Percentiles rank a stretch among this genome's conserved stretches.
Conservation (phyloP, 768 basidiomycete genomes). For the Rhizopogon rudus region DNA sequence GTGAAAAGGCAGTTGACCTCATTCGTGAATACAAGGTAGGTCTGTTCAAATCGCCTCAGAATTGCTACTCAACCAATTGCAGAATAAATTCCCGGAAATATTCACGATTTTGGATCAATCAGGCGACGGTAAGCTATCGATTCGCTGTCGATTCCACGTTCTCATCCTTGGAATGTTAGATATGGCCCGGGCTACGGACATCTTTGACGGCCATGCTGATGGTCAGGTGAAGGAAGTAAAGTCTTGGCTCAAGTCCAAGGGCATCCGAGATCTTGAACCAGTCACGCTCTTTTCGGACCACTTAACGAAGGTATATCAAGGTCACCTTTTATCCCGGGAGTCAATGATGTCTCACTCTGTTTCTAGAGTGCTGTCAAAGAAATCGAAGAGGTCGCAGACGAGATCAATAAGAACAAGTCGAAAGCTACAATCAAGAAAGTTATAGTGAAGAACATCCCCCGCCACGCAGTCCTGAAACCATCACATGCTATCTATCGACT, state of each 20-base stretch:
- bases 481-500: slow-evolving; percentile 84
- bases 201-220: slow-evolving; percentile 60
- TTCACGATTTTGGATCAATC: slow-evolving; percentile 66
- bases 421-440: slow-evolving; percentile 76
- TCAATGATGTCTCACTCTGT: background rate
- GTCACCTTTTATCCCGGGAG: background rate
- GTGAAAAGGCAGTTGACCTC: slow-evolving; percentile 77
- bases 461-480: slow-evolving; percentile 91
- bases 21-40: slow-evolving; percentile 78
- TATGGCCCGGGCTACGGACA: slow-evolving; percentile 60
- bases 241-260: slow-evolving; percentile 80
- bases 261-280: slow-evolving; percentile 86
- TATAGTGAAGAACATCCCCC: slow-evolving; percentile 89
- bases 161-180: slow-evolving; percentile 39
- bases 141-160: background rate
- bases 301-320: slow-evolving; percentile 64
- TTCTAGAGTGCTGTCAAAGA: slow-evolving; percentile 68
- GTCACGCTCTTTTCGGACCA: slow-evolving; percentile 92
- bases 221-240: slow-evolving; percentile 71
- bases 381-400: slow-evolving; percentile 75
- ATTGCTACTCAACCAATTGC: slow-evolving; percentile 2
- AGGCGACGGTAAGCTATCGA: slow-evolving; percentile 54
- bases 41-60: background rate
- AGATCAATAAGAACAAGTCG: slow-evolving; percentile 55
- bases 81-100: slow-evolving; percentile 82